Evolutionary conservation across 331 rosid genomes (phyloP), one percentile per base, ranked within the genome.

Genomic region (Quercus phellos): DNA sequence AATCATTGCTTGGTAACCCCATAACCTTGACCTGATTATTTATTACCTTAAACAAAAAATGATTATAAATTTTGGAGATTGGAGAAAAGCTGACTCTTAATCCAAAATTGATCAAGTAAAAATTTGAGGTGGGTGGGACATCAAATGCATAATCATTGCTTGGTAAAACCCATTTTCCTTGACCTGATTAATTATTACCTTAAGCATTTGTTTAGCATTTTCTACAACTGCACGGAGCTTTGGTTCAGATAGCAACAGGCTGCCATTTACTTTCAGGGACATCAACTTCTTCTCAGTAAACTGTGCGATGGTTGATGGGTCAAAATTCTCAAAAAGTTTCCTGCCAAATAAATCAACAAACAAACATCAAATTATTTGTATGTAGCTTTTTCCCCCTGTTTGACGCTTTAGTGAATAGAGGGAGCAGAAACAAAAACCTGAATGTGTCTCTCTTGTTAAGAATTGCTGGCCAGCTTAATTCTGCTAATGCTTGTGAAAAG

Each of bases 401-500:
- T 29, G 35, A 27, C 2, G n/a, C 30, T 27, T 60, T 4, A 66
- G 27, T 6, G 1, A 46, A 46, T 11, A 32, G 22, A 64, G 24
- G 30, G 50, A 30, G 46, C 4, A 75, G 64, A 79, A 4, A 69
- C 66, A 46, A 66, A 72, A 77, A 89, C 99, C 98, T 90, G 89
- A 92, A 92, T 53, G 80, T 73, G 64, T 92, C 85, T 82, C 97
- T 87, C 82, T 81, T 86, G 77, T 79, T 77, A 68, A 94, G 93
- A 75, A 94, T 88, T 43, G 84, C 83, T 24, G 93, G 93, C 98
- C 98, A 94, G 66, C 85, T 87, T 60, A 88, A 90, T 76, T 94
- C 99, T 56, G 99, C 98, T 73, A 94, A 83, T 68, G 99, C 97
- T 74, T 87, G 95, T 46, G 99, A 94, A 68, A 85, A 87, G 56